phyloP scores from a whole-genome alignment of 2,329 filamentous ascomycete species.

The Diplocarpon mali region DNA sequence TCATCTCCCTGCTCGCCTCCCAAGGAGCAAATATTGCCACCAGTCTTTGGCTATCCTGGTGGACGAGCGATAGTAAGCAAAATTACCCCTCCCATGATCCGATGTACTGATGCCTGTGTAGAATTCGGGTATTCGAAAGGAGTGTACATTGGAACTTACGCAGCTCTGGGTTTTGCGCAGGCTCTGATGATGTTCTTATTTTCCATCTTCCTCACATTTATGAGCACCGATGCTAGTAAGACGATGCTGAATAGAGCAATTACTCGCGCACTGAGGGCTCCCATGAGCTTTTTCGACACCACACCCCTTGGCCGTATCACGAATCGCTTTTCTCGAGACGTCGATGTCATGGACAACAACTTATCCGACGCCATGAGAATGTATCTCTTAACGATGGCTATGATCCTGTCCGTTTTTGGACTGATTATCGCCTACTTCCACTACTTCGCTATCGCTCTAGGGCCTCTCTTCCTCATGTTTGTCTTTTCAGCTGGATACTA shows the following conservation, averaged over 20 bases:
- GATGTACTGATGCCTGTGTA: constrained; percentile 1
- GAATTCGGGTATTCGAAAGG: constrained; percentile 56
- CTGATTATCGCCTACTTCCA: constrained; percentile 93
- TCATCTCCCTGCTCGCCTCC: constrained; percentile 44
- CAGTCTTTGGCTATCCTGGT: constrained; percentile 87
- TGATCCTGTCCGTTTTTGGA: constrained; percentile 73
- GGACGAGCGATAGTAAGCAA: constrained; percentile 71
- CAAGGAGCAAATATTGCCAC: constrained; percentile 82
- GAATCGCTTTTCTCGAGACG: constrained; percentile 90
- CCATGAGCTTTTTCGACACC: constrained; percentile 94
- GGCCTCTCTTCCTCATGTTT: constrained; percentile 64
- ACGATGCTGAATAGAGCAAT: constrained; percentile 74
- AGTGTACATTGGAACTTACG: constrained; percentile 62
- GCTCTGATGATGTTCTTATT: constrained; percentile 71
- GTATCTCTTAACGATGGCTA: constrained; percentile 76
- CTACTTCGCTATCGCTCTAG: constrained; percentile 58
- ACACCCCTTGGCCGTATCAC: constrained; percentile 91
- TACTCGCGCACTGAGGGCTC: constrained; percentile 57
- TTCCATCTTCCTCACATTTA: constrained; percentile 64
- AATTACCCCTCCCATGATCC: neutral
- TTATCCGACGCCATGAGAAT: constrained; percentile 83
- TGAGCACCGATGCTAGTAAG: constrained; percentile 73
- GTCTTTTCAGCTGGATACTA: constrained; percentile 79
- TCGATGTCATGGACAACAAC: constrained; percentile 94
- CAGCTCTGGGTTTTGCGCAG: constrained; percentile 59